phyloP scores from a whole-genome alignment of 106 monocot genomes.

The Amphibolis antarctica region DNA sequence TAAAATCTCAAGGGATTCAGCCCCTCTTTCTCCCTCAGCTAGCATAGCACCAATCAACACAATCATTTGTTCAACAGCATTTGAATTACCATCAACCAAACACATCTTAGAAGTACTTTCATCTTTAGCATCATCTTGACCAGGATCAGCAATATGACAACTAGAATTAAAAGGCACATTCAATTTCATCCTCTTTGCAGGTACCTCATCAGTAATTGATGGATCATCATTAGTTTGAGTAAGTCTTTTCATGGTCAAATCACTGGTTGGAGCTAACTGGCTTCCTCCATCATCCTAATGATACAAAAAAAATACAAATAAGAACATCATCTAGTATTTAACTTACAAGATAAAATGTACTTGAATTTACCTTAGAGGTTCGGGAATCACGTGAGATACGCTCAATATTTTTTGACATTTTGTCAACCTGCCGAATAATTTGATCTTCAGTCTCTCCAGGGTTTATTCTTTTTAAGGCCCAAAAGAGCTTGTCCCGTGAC shows the following conservation, averaged over 20 bases:
- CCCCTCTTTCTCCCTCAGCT: conserved; percentile 89
- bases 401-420: conserved; percentile 56
- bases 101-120: conserved; percentile 23
- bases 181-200: conserved; percentile 36
- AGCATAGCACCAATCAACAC: conserved; percentile 76
- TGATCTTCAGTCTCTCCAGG: conserved; percentile 79
- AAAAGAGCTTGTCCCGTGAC: conserved; percentile 74
- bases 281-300: conserved; percentile 46
- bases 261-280: conserved; percentile 16
- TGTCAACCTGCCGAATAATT: conserved; percentile 73
- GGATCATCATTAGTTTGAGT: conserved; percentile 19
- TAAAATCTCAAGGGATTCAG: conserved; percentile 60
- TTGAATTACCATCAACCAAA: conserved; percentile 29
- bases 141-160: conserved; percentile 9
- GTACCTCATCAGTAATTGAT: conserved; percentile 27
- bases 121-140: conserved; percentile 22
- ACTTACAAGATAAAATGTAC: neutral
- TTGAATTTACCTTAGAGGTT: conserved; percentile 31
- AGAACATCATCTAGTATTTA: neutral
- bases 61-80: conserved; percentile 86
- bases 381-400: conserved; percentile 42
- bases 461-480: conserved; percentile 37
- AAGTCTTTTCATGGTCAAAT: conserved; percentile 21
- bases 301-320: neutral
- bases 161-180: conserved; percentile 13